Evolutionary conservation across 345 rosid genomes (phyloP), one percentile per base, ranked within the genome.

Genomic region (Syzygium oleosum): DNA sequence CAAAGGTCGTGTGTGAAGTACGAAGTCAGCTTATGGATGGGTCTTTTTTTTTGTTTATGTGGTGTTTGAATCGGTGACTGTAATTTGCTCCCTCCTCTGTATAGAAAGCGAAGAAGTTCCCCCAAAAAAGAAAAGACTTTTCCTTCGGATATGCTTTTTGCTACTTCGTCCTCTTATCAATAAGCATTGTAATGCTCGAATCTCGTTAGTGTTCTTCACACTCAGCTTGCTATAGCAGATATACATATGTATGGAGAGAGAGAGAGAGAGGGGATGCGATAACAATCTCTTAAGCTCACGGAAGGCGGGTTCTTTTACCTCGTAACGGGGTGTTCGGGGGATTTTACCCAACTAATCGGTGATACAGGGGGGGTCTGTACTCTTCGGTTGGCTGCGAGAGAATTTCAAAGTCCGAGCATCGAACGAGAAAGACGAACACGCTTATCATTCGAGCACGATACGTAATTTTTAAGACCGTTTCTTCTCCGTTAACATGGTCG

Each of bases 31-130:
- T 55, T 29, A n/a, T 58, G 12, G 43, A 41, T 51, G 51, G 38
- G 19, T 49, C 13, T 15, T 52, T 53, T 51, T 55, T 83, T 7
- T 23, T 58, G 23, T 41, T 53, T 85, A 79, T 34, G 80, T 34
- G 9, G 49, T 25, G 51, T 85, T 27, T 68, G 65, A 21, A 56
- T 23, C 63, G 84, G 88, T 87, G 84, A 85, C 68, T 91, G 92
- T 89, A 89, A 88, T 88, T 77, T 86, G 93, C 92, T 92, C 91
- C 94, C 93, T 92, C 94, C 94, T 89, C 94, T 92, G 91, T 90
- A 88, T 22, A 55, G 53, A 68, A 59, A 79, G n/a, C 52, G 51
- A 52, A 85, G 84, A 61, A 41, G 22, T 17, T n/a, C 83, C 59
- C 59, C 59, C 31, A 86, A 79, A 85, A 87, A 14, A 68, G 86